Conservation (phyloP, 2,329 filamentous ascomycete species). For the Neonectria sp. region DNA sequence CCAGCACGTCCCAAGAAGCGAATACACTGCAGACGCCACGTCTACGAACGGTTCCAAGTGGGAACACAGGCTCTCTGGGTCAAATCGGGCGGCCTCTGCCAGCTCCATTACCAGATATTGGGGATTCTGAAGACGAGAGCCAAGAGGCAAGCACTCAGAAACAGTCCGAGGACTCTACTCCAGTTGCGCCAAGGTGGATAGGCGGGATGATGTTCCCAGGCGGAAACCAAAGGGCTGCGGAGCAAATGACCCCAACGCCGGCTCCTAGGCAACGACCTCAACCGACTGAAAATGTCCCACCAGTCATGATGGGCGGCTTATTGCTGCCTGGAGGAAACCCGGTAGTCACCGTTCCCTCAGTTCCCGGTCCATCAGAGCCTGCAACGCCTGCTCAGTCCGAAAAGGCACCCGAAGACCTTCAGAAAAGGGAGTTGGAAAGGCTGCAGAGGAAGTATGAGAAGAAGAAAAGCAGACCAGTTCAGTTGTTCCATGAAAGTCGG, state of each 20-base stretch:
- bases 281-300: not conserved
- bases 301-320: constrained; percentile 20
- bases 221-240: not conserved
- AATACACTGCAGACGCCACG: not conserved
- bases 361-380: not conserved
- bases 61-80: not conserved
- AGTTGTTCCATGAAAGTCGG: constrained; percentile 15
- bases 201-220: not conserved
- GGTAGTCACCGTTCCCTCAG: not conserved
- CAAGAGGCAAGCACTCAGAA: not conserved
- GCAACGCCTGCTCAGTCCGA: not conserved
- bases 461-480: constrained; percentile 12
- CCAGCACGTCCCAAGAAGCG: not conserved
- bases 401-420: not conserved
- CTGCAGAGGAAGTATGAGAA: not conserved
- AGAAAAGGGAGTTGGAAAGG: constrained; percentile 10
- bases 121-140: not conserved
- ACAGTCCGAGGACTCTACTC: not conserved
- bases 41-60: not conserved
- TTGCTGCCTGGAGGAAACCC: constrained; percentile 13
- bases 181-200: not conserved
- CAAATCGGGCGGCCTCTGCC: not conserved
- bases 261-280: not conserved
- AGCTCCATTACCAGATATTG: not conserved
- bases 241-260: not conserved